phyloP scores from a whole-genome alignment of 495 filamentous ascomycete genomes.

The Chaetomidium leptoderma region DNA sequence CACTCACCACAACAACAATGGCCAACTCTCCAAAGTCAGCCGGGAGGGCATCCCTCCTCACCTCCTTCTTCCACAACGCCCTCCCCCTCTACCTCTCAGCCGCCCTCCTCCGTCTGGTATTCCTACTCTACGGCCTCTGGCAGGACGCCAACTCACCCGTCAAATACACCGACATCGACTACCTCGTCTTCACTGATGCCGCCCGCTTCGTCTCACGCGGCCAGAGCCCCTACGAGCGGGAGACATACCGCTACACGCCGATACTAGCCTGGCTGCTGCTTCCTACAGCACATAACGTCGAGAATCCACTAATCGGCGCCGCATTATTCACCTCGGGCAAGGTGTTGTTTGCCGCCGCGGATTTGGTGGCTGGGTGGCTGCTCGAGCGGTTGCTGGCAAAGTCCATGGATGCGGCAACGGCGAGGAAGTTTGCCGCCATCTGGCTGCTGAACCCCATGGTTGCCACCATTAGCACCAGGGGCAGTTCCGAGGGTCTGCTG shows the following conservation, averaged over 20 bases:
- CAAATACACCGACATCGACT: slow-evolving; percentile 99
- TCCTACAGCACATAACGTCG: slow-evolving; percentile 63
- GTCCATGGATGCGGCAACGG: slow-evolving; percentile 38
- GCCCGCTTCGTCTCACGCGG: slow-evolving; percentile 64
- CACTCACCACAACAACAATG: background rate
- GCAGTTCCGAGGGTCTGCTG: slow-evolving; percentile 86
- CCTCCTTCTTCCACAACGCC: slow-evolving; percentile 38
- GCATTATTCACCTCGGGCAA: slow-evolving; percentile 83
- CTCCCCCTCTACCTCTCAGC: slow-evolving; percentile 63
- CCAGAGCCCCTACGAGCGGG: slow-evolving; percentile 73
- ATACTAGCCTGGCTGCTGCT: slow-evolving; percentile 83
- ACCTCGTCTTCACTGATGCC: slow-evolving; percentile 97
- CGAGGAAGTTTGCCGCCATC: slow-evolving; percentile 70
- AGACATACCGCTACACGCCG: slow-evolving; percentile 96
- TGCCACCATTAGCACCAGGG: slow-evolving; percentile 88
- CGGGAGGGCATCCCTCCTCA: slow-evolving; percentile 17
- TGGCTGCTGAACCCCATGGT: slow-evolving; percentile 99
- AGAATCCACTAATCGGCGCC: slow-evolving; percentile 28
- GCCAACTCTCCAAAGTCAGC: background rate
- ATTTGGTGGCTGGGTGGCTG: slow-evolving; percentile 85
- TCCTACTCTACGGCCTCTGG: slow-evolving; percentile 82
- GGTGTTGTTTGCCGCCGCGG: slow-evolving; percentile 73
- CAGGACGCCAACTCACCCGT: slow-evolving; percentile 87
- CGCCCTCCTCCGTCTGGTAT: slow-evolving; percentile 58
- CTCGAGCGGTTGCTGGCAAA: slow-evolving; percentile 43